These are phyloP conservation scores for Solanum aculeatissimum DNA, from an alignment of 305 asterid genomes.

Conservation along the genomic window DNA sequence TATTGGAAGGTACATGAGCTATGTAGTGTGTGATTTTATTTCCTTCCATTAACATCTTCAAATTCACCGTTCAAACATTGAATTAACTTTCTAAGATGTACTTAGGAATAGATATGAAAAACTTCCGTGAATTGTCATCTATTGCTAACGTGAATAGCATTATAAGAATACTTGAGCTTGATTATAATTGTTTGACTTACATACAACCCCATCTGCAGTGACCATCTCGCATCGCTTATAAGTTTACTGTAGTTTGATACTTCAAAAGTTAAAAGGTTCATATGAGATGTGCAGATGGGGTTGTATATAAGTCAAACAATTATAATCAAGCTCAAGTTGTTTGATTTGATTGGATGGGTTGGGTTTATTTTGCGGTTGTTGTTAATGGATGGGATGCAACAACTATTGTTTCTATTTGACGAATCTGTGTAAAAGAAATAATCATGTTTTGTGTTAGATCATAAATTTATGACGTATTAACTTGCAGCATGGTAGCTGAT, in stretches of 20 bases:
- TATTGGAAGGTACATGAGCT: constrained; percentile 72
- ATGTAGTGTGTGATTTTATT: not conserved
- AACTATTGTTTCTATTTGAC: not conserved
- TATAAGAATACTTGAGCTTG: not conserved
- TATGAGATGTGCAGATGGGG: not conserved
- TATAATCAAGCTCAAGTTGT: not conserved
- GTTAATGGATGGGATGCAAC: not conserved
- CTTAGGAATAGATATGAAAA: not conserved
- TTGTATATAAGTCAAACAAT: not conserved
- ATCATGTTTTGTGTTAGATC: not conserved
- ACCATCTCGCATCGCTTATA: not conserved
- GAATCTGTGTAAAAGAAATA: not conserved
- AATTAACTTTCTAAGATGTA: not conserved
- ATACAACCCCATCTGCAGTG: not conserved
- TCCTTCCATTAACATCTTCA: not conserved
- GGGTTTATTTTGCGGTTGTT: not conserved
- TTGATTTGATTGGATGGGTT: not conserved
- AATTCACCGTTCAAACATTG: not conserved
- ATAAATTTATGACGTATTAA: not conserved
- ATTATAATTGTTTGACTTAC: not conserved
- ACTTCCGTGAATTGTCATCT: not conserved
- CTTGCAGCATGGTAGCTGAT: constrained; percentile 92
- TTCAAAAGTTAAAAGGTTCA: not conserved
- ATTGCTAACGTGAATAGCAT: not conserved
- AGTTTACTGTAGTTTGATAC: not conserved